Evolutionary conservation across 1,284 basidiomycete species (phyloP), one percentile per base, ranked within the genome.

Genomic region (Vanrija sp.): DNA sequence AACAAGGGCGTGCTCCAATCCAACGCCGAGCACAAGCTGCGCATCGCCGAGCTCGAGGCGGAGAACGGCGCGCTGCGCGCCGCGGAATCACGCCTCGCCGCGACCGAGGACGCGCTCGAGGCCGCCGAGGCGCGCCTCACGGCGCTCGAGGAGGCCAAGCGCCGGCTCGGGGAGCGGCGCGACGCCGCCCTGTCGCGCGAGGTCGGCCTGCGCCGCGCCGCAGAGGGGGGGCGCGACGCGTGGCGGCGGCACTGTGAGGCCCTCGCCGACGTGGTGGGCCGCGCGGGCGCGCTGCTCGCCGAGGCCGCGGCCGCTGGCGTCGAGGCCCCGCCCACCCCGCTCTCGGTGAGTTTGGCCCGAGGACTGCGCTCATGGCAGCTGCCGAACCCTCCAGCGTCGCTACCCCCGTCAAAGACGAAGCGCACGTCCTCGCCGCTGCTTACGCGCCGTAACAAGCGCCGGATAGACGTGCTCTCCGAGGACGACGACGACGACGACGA

Each of bases 1-100:
- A 72, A 72, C 56, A 71, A 69, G 45, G 71, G 71, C 16, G 62
- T 69, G 25, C 56, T 73, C 7, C 63, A 65, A 45, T 57, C 64
- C 15, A 69, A 68, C 48, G 49, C 56, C 1, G 70, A 73, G 49
- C 56, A 64, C 51, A 69, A 68, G 47, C 35, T 65, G n/a, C 65
- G 65, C 10, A 64, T 73, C 37, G 64, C 47, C 20, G 54, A 55
- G 20, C 52, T 73, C 20, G 65, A 72, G 49, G 49, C 46, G 20
- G 65, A 73, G 51, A 73, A 73, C 53, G 24, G 44, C 0, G 58
- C 60, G 1, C 59, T 73, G 14, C 63, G 65, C 23, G 56, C 53
- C 4, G 66, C 69, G 3, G 71, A 73, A 48, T 51, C 52, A 2
- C 56, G 56, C 15, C 53, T 73, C 18, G 53, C 65, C 1, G 35